Conservation (phyloP, 2,329 filamentous ascomycete species). For the Colletotrichum cordylinicola region DNA sequence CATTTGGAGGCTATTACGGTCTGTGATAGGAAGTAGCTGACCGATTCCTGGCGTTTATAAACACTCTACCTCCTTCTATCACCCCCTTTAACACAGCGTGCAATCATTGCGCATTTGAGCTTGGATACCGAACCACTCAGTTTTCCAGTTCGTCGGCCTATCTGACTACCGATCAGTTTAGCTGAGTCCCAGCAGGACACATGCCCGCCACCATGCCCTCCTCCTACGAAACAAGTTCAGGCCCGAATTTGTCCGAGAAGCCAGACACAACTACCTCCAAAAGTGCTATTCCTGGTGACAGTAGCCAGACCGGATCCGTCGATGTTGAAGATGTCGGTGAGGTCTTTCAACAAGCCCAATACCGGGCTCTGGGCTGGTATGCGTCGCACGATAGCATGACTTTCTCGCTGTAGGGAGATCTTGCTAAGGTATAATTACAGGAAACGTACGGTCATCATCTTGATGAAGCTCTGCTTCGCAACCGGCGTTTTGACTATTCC, state of each 20-base stretch:
- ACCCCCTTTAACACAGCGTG: neutral
- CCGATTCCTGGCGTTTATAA: neutral
- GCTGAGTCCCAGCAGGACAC: neutral
- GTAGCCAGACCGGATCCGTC: neutral
- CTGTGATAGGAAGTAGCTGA: neutral
- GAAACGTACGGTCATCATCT: slow-evolving; percentile 27
- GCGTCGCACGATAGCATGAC: neutral
- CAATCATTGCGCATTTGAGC: neutral
- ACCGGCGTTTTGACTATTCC: slow-evolving; percentile 32
- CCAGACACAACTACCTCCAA: neutral
- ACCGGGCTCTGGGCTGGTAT: neutral
- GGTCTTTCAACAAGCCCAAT: neutral
- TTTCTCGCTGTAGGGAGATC: neutral
- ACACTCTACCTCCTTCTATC: neutral
- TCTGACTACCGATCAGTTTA: neutral
- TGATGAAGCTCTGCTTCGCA: slow-evolving; percentile 29
- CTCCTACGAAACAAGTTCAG: neutral
- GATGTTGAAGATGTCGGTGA: neutral
- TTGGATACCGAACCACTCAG: neutral
- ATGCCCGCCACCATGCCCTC: neutral
- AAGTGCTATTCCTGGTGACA: neutral
- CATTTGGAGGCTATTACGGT: neutral
- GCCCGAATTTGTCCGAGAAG: neutral
- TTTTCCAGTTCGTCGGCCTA: neutral
- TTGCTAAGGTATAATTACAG: neutral